These are phyloP conservation scores for Metschnikowia santaceciliae DNA, from an alignment of 805 yeast species.

Conservation along the genomic window DNA sequence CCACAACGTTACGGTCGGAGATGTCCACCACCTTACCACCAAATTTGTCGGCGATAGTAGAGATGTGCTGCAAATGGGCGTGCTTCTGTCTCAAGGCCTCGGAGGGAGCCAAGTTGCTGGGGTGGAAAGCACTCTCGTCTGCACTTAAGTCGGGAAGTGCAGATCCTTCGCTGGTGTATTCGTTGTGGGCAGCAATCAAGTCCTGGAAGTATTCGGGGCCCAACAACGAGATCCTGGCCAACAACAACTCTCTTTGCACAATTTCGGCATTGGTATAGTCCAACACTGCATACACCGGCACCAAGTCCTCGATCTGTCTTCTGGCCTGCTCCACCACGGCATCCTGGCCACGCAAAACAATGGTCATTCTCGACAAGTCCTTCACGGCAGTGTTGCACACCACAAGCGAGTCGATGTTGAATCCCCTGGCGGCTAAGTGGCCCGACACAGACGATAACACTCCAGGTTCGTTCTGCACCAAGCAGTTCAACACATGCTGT, in stretches of 20 bases:
- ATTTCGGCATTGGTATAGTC: slow-evolving; percentile 90
- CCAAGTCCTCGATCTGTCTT: slow-evolving; percentile 95
- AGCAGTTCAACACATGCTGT: slow-evolving; percentile 90
- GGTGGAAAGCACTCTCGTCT: slow-evolving; percentile 62
- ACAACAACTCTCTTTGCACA: slow-evolving; percentile 82
- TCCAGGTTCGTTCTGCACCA: slow-evolving; percentile 98
- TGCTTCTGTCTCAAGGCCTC: slow-evolving; percentile 94
- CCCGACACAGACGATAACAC: slow-evolving; percentile 91
- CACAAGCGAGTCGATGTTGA: slow-evolving; percentile 95
- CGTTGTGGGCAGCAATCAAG: slow-evolving; percentile 78
- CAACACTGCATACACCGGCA: slow-evolving; percentile 96
- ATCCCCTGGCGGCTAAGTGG: slow-evolving; percentile 95
- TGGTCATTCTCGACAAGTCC: slow-evolving; percentile 95
- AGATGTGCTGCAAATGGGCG: slow-evolving; percentile 79
- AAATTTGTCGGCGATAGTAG: slow-evolving; percentile 75
- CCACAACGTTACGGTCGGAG: slow-evolving; percentile 88
- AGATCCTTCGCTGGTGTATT: slow-evolving; percentile 36
- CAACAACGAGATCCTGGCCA: slow-evolving; percentile 86
- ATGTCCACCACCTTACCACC: slow-evolving; percentile 93
- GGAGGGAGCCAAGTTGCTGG: slow-evolving; percentile 82
- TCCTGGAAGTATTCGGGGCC: slow-evolving; percentile 99
- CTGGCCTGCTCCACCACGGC: slow-evolving; percentile 97
- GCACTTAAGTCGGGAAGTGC: slow-evolving; percentile 43
- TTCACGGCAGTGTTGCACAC: slow-evolving; percentile 95
- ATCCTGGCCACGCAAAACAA: slow-evolving; percentile 89